Base-by-base conservation (phyloP, 192 early-diverging fungal species). In the Coemansia asiatica region DNA sequence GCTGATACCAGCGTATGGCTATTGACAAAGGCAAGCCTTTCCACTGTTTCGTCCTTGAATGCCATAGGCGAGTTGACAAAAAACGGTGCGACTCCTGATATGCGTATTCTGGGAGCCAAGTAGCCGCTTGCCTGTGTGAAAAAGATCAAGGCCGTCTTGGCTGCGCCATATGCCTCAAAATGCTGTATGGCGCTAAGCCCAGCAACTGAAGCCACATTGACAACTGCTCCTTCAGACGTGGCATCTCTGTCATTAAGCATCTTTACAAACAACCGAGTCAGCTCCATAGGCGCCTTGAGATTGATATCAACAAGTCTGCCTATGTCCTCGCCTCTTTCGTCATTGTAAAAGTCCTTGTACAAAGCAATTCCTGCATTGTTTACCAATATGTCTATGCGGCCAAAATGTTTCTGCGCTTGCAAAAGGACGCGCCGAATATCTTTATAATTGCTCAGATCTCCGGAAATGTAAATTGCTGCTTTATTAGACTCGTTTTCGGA, bases 331-430 rank as follows among this genome's bases (percentile, higher is more conserved):
- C 63, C 19, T 4, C 18, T 21, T 26, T 65, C 63, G 46, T 59
- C 61, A 4, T 23, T 54, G 51, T 68, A 75, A 22, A 64, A 48
- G 16, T 38, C 18, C 47, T 69, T 62, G 33, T 56, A 47, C 26
- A 46, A 44, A n/a, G 67, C 71, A 6, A 82, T 19, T 1, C 66
- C 80, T 4, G 75, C 80, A 47, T 77, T 77, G 62, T 82, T 82
- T 13, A 82, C 64, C 25, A 82, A 55, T 12, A 82, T 64, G 26
- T 82, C 71, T 25, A 82, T 61, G 2, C 44, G 62, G 4, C 67
- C 81, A 46, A 71, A 82, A 13, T 54, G 60, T 0, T 40, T 22
- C 8, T 51, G 16, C 16, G 59, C 71, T 4, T 63, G 51, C 15
- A 48, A 19, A 33, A 82, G 50, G 54, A 69, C 61, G 26, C 56